Conservation (phyloP, 2,329 filamentous ascomycete species). For the Colletotrichum sp. region DNA sequence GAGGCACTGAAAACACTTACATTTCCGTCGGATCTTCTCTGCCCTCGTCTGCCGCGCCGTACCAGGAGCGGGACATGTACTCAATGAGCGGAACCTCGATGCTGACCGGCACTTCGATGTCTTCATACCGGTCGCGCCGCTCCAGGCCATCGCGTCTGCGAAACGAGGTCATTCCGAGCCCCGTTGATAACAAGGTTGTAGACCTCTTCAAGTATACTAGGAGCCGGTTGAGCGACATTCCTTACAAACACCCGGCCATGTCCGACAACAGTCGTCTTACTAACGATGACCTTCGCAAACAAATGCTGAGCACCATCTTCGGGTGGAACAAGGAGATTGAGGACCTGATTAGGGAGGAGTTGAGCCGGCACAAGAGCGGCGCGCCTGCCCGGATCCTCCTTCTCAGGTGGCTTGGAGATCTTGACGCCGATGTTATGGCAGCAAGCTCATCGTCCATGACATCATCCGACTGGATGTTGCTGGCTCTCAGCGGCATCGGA, state of each 20-base stretch:
- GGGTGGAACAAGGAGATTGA: slow-evolving; percentile 90
- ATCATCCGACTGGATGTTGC: slow-evolving; percentile 94
- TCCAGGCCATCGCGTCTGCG: slow-evolving; percentile 72
- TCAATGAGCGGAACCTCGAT: slow-evolving; percentile 60
- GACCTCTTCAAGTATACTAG: slow-evolving; percentile 90
- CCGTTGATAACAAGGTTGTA: slow-evolving; percentile 72
- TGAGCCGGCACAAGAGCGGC: slow-evolving; percentile 73
- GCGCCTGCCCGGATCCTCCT: slow-evolving; percentile 83
- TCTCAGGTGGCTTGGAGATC: slow-evolving; percentile 90
- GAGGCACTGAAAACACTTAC: slow-evolving; percentile 66
- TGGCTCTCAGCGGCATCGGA: slow-evolving; percentile 89
- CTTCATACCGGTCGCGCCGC: slow-evolving; percentile 51
- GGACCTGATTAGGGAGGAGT: slow-evolving; percentile 82
- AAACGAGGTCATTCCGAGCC: slow-evolving; percentile 80
- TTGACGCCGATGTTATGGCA: slow-evolving; percentile 80
- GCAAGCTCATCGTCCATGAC: slow-evolving; percentile 87
- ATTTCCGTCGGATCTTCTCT: slow-evolving; percentile 71
- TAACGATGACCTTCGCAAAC: slow-evolving; percentile 80
- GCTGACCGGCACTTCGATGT: slow-evolving; percentile 41
- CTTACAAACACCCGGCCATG: slow-evolving; percentile 73
- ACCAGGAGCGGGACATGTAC: slow-evolving; percentile 54
- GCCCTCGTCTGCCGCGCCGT: slow-evolving; percentile 38
- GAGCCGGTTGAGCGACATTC: slow-evolving; percentile 80
- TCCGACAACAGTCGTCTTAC: slow-evolving; percentile 66
- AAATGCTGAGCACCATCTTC: slow-evolving; percentile 95